Percentiles rank a stretch among this genome's conserved stretches.
phyloP scores from a whole-genome alignment of 139 green algal genomes.

The Marvania coccoides region DNA sequence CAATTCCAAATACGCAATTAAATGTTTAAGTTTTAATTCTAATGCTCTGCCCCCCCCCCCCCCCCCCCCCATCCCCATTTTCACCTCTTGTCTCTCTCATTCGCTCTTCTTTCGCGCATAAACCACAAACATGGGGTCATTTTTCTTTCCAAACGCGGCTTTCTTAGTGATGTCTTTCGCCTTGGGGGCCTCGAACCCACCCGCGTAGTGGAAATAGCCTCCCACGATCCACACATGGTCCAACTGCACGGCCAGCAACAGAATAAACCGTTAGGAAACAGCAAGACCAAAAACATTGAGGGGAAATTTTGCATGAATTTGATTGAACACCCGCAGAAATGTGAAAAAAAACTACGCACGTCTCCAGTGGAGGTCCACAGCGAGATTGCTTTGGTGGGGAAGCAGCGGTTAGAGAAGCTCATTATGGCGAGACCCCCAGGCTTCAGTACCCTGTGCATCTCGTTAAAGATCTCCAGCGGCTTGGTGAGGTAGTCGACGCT shows the following conservation, averaged over 20 bases:
- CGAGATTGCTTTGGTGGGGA: conserved; percentile 75
- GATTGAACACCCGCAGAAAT: too few relatives aligned
- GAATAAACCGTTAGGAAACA: too few relatives aligned
- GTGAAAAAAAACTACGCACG: too few relatives aligned
- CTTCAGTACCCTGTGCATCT: conserved; percentile 82
- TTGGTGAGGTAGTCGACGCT: conserved; percentile 78
- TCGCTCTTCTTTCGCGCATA: conserved; percentile 23
- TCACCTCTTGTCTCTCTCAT: too few relatives aligned
- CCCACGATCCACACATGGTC: conserved; percentile 78
- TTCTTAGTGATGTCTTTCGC: conserved; percentile 69
- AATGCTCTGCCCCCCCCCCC: too few relatives aligned
- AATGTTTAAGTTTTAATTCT: too few relatives aligned
- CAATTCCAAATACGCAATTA: too few relatives aligned
- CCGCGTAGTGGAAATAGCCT: conserved; percentile 35
- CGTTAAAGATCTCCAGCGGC: conserved; percentile 76
- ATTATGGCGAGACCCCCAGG: conserved; percentile 78
- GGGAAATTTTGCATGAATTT: too few relatives aligned
- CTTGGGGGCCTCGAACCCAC: conserved; percentile 55
- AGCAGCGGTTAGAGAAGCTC: conserved; percentile 86
- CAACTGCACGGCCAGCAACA: too few relatives aligned
- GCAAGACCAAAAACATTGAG: too few relatives aligned
- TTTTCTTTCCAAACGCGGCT: conserved; percentile 12
- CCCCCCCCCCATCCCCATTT: too few relatives aligned
- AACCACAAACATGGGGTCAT: conserved; percentile 46
- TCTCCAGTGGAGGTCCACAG: conserved; percentile 31